Conservation (phyloP, 2,329 filamentous ascomycete species). For the Colletotrichum lindemuthianum region DNA sequence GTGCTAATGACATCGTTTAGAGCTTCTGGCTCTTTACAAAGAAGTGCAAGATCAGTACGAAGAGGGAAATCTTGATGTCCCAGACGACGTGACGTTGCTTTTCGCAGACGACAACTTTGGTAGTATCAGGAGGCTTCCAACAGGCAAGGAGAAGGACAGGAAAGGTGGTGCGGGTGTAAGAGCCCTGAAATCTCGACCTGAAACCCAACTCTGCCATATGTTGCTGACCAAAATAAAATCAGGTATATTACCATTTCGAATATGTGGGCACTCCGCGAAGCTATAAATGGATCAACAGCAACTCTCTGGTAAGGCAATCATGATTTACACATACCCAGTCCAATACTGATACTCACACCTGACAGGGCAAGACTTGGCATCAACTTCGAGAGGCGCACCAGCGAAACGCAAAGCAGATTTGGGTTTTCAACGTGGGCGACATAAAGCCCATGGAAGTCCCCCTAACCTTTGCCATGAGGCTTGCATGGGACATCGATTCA, state of each 20-base stretch:
- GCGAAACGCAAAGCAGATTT: conserved; percentile 60
- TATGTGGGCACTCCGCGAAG: conserved; percentile 70
- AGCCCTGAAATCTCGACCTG: no score
- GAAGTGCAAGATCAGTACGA: conserved; percentile 73
- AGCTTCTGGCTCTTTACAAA: conserved; percentile 73
- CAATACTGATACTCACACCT: neutral
- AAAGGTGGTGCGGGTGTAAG: conserved; percentile 66
- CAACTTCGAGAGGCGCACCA: conserved; percentile 66
- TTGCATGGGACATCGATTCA: conserved; percentile 65
- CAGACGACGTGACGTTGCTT: conserved; percentile 69
- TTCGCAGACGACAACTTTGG: conserved; percentile 73
- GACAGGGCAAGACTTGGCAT: conserved; percentile 52
- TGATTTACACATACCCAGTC: neutral
- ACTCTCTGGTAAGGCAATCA: conserved; percentile 55
- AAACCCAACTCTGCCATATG: conserved; percentile 28
- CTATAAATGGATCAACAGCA: conserved; percentile 72
- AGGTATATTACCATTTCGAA: conserved; percentile 66
- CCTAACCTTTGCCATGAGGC: conserved; percentile 63
- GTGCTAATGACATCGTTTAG: conserved; percentile 38
- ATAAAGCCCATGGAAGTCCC: conserved; percentile 67
- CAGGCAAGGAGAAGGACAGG: conserved; percentile 60
- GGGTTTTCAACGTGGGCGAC: conserved; percentile 72
- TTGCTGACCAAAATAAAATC: neutral
- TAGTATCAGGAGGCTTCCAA: conserved; percentile 66
- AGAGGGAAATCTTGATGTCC: conserved; percentile 62